Evolutionary conservation across 306 rosid genomes (phyloP).

Genomic region (Citrullus mucosospermus): DNA sequence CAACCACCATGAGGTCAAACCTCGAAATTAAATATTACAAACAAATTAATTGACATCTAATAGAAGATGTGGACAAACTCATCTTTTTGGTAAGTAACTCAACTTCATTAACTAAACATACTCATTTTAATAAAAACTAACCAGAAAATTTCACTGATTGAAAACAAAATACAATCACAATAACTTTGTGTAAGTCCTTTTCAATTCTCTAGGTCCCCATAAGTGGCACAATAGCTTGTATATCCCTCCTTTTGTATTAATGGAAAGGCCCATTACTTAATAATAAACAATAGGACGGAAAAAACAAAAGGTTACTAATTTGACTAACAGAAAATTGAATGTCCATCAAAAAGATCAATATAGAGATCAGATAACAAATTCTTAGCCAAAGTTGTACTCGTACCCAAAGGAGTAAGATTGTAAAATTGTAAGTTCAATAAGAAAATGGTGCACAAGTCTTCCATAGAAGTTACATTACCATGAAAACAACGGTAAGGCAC

Average conservation of each 20-base stretch:
- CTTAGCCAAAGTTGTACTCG: not conserved
- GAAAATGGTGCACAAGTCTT: not conserved
- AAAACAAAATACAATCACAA: not conserved
- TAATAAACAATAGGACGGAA: not conserved
- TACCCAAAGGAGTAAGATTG: not conserved
- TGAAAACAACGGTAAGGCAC: not conserved
- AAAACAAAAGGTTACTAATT: not conserved
- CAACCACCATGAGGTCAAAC: not conserved
- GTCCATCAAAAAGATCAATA: not conserved
- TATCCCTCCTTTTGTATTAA: not conserved
- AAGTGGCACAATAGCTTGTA: not conserved
- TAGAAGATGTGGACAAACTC: not conserved
- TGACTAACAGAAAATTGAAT: not conserved
- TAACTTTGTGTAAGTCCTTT: not conserved
- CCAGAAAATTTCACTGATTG: not conserved
- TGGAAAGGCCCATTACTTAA: not conserved
- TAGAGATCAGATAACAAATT: not conserved
- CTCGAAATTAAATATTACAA: not conserved
- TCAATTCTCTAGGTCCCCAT: not conserved
- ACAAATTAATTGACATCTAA: not conserved
- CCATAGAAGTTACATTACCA: not conserved
- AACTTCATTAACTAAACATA: not conserved
- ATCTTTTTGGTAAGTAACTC: not conserved
- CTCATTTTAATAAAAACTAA: not conserved
- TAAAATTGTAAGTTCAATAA: not conserved